Evolutionary conservation across 2,329 filamentous ascomycete genomes (phyloP).

Genomic region (Bretziella fagacearum): DNA sequence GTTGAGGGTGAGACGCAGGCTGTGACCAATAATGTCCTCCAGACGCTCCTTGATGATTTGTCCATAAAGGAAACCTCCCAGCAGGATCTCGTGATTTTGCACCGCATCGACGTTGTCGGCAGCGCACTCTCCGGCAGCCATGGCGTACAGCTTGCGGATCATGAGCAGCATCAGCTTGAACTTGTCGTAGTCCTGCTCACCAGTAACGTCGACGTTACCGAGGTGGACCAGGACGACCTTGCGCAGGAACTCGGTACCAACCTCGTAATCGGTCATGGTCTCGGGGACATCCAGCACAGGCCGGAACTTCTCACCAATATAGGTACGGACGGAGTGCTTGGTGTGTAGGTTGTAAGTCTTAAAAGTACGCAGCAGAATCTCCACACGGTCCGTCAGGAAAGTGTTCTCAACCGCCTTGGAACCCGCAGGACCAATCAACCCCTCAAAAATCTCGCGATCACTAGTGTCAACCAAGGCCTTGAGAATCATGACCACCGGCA

Average conservation of each 20-base stretch:
- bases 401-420: conserved; percentile 72
- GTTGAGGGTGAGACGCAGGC: conserved; percentile 34
- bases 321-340: conserved; percentile 64
- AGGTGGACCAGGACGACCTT: conserved; percentile 85
- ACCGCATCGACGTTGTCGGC: conserved; percentile 94
- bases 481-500: conserved; percentile 90
- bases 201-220: conserved; percentile 68
- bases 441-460: conserved; percentile 88
- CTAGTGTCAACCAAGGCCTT: conserved; percentile 94
- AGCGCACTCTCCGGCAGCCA: conserved; percentile 82
- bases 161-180: conserved; percentile 90
- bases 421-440: conserved; percentile 61
- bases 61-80: conserved; percentile 85
- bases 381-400: conserved; percentile 86
- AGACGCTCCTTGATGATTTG: conserved; percentile 91
- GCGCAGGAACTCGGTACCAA: conserved; percentile 77
- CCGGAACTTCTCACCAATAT: conserved; percentile 80
- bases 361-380: conserved; percentile 81
- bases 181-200: conserved; percentile 75
- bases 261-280: conserved; percentile 73
- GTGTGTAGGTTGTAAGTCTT: conserved; percentile 77
- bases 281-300: conserved; percentile 71
- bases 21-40: conserved; percentile 61
- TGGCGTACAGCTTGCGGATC: conserved; percentile 84
- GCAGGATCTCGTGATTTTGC: conserved; percentile 85